phyloP scores from a whole-genome alignment of 148 eudicot genomes.

The Silene latifolia region DNA sequence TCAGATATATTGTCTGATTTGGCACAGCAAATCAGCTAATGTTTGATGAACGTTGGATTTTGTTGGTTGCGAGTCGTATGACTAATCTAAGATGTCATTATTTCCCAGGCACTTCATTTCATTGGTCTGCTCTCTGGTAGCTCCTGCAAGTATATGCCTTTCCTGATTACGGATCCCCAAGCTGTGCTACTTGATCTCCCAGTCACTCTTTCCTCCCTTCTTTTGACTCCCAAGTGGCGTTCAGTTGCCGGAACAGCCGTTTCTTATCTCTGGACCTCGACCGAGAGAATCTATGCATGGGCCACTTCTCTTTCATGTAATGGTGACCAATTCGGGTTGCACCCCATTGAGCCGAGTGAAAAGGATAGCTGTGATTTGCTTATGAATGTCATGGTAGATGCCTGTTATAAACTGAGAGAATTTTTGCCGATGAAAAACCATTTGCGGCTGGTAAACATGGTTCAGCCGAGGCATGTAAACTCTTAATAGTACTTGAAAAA shows the following conservation, averaged over 20 bases:
- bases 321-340: constrained; percentile 23
- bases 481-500: too few relatives aligned
- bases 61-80: not conserved
- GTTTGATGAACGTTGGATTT: not conserved
- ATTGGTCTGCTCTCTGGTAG: constrained; percentile 68
- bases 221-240: constrained; percentile 43
- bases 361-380: constrained; percentile 36
- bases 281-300: constrained; percentile 57
- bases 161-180: constrained; percentile 46
- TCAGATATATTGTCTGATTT: too few relatives aligned
- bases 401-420: constrained; percentile 47
- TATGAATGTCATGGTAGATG: constrained; percentile 42
- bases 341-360: constrained; percentile 48
- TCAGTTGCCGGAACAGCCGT: constrained; percentile 48
- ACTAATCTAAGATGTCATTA: not conserved
- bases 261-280: constrained; percentile 50
- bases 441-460: constrained; percentile 70
- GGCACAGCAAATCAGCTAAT: not conserved
- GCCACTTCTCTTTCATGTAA: constrained; percentile 17
- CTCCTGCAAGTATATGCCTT: constrained; percentile 72
- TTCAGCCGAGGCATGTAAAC: not conserved
- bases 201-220: constrained; percentile 57
- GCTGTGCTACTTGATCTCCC: constrained; percentile 69
- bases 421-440: constrained; percentile 61
- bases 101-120: constrained; percentile 59